Evolutionary conservation across 305 asterid species (phyloP).

Genomic region (Fraxinus greggii): DNA sequence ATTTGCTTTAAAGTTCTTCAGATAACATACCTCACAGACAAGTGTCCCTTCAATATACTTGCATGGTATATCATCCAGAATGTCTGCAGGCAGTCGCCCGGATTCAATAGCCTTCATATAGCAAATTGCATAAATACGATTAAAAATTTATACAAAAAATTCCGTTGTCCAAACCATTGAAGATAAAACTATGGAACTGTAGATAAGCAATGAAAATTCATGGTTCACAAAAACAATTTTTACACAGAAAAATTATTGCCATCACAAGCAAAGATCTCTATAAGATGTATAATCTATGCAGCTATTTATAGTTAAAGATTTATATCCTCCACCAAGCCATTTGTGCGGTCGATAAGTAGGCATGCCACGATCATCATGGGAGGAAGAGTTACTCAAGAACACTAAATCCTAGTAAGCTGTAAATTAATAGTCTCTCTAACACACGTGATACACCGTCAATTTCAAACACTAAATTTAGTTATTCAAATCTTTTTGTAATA

Average conservation of each 20-base stretch:
- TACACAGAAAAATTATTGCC: neutral
- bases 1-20: neutral
- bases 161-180: neutral
- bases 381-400: neutral
- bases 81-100: constrained; percentile 85
- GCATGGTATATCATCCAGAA: constrained; percentile 91
- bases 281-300: neutral
- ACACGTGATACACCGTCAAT: neutral
- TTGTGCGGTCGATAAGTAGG: neutral
- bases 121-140: constrained; percentile 13
- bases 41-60: constrained; percentile 72
- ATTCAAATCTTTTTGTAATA: neutral
- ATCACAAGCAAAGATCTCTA: neutral
- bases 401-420: neutral
- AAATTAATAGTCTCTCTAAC: neutral
- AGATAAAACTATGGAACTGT: neutral
- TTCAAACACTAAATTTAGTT: neutral
- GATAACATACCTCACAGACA: constrained; percentile 72
- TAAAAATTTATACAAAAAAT: constrained; percentile 11
- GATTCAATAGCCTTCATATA: constrained; percentile 82
- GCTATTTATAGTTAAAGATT: neutral
- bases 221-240: neutral
- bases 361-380: neutral
- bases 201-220: neutral
- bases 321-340: neutral